Evolutionary conservation across 306 rosid genomes (phyloP).

Genomic region (Arachis hypogaea): DNA sequence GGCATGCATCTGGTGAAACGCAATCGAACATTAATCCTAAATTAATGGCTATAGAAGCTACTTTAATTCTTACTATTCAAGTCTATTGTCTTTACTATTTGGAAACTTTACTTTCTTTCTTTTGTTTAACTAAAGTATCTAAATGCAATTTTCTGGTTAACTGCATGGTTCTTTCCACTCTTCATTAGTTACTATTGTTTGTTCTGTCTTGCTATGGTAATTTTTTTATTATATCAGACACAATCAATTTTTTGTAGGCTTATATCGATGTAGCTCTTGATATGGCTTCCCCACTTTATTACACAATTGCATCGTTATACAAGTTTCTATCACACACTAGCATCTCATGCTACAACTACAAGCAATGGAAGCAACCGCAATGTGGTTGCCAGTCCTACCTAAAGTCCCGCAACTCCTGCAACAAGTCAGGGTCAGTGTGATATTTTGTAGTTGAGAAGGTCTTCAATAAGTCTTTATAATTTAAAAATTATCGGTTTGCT

Average conservation of each 20-base stretch:
- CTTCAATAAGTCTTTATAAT: not conserved
- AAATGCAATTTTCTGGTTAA: conserved; percentile 12
- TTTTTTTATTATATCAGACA: not conserved
- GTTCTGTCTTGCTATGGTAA: conserved; percentile 2
- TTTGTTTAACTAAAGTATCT: conserved; percentile 17
- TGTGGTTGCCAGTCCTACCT: conserved; percentile 92
- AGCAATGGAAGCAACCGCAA: conserved; percentile 90
- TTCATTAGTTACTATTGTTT: conserved; percentile 19
- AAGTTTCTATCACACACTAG: conserved; percentile 98
- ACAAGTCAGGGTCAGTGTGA: conserved; percentile 78
- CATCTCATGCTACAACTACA: conserved; percentile 94
- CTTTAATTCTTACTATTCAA: conserved; percentile 81
- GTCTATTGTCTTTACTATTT: conserved; percentile 46
- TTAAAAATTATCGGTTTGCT: conserved; percentile 7
- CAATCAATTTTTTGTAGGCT: conserved; percentile 62
- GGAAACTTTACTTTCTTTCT: conserved; percentile 8
- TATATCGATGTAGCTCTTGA: conserved; percentile 96
- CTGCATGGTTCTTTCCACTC: not conserved
- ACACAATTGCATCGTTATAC: conserved; percentile 97
- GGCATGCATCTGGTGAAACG: conserved; percentile 80
- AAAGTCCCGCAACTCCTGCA: conserved; percentile 81
- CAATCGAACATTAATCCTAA: conserved; percentile 81
- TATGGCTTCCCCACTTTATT: conserved; percentile 93
- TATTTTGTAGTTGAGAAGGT: conserved; percentile 13
- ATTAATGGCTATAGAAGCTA: conserved; percentile 91